Evolutionary conservation across 805 yeast genomes (phyloP), one percentile per base, ranked within the genome.

Genomic region (Starmerella bombicola): DNA sequence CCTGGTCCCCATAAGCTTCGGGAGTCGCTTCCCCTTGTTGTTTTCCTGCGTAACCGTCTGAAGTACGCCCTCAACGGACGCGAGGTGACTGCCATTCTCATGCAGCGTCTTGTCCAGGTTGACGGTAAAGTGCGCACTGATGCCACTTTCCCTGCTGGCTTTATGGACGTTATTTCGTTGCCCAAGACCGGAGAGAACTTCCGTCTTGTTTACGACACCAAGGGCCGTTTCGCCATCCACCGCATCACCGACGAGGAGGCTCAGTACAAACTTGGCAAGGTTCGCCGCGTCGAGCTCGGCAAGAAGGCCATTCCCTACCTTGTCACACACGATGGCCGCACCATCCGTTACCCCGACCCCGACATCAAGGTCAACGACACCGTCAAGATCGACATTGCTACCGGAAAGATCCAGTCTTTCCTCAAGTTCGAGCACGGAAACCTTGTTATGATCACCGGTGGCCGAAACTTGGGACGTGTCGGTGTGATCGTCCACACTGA

Each of bases 41-140:
- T 86, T 58, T 88, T 88, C 75, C 73, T 88, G 66, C 83, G 96
- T 78, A 88, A 88, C 88, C 83, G 96, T 74, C 76, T 88, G 69
- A 88, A 85, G 85, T 86, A 88, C 69, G 97, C 96, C 56, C 76
- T 88, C 66, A 86, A 88, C 79, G 96, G 96, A 66, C 85, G 95
- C 72, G 96, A 86, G 75, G 95, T 85, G 64, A 88, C 83, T 73
- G 94, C 95, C 60, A 88, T 86, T 70, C 74, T 88, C 68, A 83
- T 83, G 95, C 93, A 86, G 76, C 82, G 94, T 70, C 93, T 84
- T 60, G 95, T 86, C 64, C 80, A 86, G 75, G 97, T 91, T 59
- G 98, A 88, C 68, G 95, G 93, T 68, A 88, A 88, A 78, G 96
- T 88, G 61, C 86, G 97, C 84, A 88, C 98, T 60, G 97, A 91